Evolutionary conservation across 306 rosid species (phyloP).

Genomic region (Glycine soja): DNA sequence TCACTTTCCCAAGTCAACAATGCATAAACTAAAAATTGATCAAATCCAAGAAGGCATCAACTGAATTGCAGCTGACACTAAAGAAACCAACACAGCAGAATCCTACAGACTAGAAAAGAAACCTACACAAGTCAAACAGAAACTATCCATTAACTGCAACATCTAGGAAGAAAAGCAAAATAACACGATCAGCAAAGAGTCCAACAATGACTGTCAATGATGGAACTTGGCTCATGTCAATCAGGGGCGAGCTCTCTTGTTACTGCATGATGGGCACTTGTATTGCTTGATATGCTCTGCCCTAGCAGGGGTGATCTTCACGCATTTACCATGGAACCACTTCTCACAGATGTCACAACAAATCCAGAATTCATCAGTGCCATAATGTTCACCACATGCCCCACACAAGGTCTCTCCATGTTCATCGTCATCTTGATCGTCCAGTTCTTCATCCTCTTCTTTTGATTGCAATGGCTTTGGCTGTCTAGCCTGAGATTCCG

Average conservation of each 20-base stretch:
- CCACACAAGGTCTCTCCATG: conserved; percentile 92
- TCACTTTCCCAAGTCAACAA: conserved; percentile 47
- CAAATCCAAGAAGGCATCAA: conserved; percentile 43
- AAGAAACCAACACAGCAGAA: conserved; percentile 46
- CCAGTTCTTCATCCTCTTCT: conserved; percentile 76
- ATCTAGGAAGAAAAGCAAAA: conserved; percentile 43
- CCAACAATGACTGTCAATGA: conserved; percentile 37
- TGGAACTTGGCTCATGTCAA: conserved; percentile 31
- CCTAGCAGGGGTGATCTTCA: conserved; percentile 92
- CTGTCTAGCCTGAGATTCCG: conserved; percentile 65
- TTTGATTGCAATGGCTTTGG: conserved; percentile 54
- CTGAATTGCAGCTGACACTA: conserved; percentile 53
- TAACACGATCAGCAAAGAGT: conserved; percentile 45
- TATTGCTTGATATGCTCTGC: conserved; percentile 95
- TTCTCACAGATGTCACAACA: conserved; percentile 91
- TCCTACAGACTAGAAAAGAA: conserved; percentile 53
- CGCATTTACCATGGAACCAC: conserved; percentile 97
- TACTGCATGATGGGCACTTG: conserved; percentile 97
- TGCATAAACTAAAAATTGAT: conserved; percentile 46
- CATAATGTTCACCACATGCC: conserved; percentile 87
- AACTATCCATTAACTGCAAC: conserved; percentile 52
- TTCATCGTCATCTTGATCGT: conserved; percentile 83
- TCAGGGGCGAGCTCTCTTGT: conserved; percentile 82
- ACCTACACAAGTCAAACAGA: conserved; percentile 44
- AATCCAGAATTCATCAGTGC: conserved; percentile 92